Conservation (phyloP, 1,284 basidiomycete genomes). For the Tetrapyrgos nigripes region DNA sequence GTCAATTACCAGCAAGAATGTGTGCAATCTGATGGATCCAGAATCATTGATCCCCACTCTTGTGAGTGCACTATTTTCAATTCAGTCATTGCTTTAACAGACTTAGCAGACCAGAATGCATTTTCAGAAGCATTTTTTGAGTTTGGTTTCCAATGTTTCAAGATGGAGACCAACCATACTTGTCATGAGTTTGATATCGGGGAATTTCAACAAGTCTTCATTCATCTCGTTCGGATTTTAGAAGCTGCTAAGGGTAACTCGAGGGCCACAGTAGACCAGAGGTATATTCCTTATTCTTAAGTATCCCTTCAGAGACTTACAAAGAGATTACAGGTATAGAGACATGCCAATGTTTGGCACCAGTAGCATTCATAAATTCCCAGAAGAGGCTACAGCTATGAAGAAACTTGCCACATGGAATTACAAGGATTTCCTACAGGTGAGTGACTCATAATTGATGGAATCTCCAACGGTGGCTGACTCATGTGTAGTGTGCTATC, state of each 20-base stretch:
- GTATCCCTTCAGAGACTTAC: not conserved
- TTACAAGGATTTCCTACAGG: constrained; percentile 27
- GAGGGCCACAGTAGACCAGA: not conserved
- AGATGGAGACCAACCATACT: not conserved
- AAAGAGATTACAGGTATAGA: constrained; percentile 5
- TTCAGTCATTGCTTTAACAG: too few species aligned
- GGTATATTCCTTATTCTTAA: not conserved
- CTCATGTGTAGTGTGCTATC: constrained; percentile 23
- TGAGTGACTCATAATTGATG: not conserved
- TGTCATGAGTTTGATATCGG: constrained; percentile 3
- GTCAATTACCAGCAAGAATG: not conserved
- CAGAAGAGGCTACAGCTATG: constrained; percentile 12
- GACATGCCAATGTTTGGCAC: constrained; percentile 12
- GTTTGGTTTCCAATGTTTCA: not conserved
- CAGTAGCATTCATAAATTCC: constrained; percentile 16
- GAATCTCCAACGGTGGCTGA: constrained; percentile 16
- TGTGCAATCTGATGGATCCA: not conserved
- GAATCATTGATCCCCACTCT: not conserved
- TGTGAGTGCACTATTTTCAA: not conserved
- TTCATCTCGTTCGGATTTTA: not conserved
- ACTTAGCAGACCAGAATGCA: not conserved
- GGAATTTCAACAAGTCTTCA: not conserved
- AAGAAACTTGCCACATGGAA: constrained; percentile 13
- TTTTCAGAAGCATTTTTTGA: not conserved
- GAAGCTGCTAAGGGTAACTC: not conserved